A percentile compares a stretch with the other conserved stretches of the same genome.
These are phyloP conservation scores for Silybum marianum DNA, from an alignment of 129 eudicot species.

Conservation along the genomic window DNA sequence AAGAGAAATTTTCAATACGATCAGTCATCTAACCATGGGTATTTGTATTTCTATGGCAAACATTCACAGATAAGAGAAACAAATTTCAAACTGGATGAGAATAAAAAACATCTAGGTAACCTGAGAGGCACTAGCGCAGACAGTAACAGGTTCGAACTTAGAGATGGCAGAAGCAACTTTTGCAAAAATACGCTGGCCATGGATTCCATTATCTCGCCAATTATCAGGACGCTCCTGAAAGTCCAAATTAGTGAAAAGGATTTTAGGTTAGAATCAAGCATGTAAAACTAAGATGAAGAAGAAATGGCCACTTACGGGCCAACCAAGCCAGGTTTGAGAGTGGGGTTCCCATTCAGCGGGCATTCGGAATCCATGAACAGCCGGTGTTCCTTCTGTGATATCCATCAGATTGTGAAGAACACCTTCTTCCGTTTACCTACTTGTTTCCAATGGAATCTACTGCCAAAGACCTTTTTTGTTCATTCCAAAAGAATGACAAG, in stretches of 20 bases:
- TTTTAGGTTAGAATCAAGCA: slow-evolving; percentile 4
- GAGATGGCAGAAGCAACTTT: slow-evolving; percentile 83
- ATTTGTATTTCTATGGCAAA: background rate
- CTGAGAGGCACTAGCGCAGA: slow-evolving; percentile 37
- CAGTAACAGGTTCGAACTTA: slow-evolving; percentile 87
- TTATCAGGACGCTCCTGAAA: slow-evolving; percentile 92
- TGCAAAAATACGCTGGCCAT: slow-evolving; percentile 64
- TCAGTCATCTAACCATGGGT: background rate
- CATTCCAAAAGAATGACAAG: too few species aligned
- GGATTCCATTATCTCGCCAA: slow-evolving; percentile 78
- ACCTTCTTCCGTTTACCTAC: too few species aligned
- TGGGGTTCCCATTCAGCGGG: slow-evolving; percentile 94
- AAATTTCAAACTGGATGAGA: background rate
- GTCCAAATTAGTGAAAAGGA: background rate
- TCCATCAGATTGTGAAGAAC: slow-evolving; percentile 31
- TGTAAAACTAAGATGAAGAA: too few species aligned
- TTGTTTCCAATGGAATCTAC: background rate
- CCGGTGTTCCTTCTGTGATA: slow-evolving; percentile 58
- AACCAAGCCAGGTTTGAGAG: slow-evolving; percentile 88
- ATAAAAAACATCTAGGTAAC: slow-evolving; percentile 21
- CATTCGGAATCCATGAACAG: slow-evolving; percentile 59
- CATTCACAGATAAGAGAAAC: slow-evolving; percentile 20
- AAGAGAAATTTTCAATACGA: background rate
- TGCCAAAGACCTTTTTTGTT: too few species aligned
- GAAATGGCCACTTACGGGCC: slow-evolving; percentile 65